phyloP scores from a whole-genome alignment of 1,139 yeast genomes.

The Pichia sp. region DNA sequence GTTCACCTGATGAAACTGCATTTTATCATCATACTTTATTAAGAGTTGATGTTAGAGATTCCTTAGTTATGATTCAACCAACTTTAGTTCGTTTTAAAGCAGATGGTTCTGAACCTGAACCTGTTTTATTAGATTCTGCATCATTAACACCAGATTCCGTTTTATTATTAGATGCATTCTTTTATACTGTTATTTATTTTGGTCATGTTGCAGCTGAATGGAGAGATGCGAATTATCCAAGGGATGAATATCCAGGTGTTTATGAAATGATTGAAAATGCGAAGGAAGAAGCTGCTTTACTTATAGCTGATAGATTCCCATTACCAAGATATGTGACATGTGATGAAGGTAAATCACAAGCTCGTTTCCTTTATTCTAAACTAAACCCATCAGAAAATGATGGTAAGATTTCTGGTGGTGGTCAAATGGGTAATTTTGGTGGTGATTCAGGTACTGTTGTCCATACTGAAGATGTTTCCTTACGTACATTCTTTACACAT shows the following conservation, averaged over 20 bases:
- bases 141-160: conserved; percentile 88
- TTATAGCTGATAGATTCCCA: conserved; percentile 91
- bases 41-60: conserved; percentile 86
- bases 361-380: conserved; percentile 89
- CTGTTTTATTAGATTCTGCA: conserved; percentile 90
- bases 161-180: conserved; percentile 85
- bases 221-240: conserved; percentile 94
- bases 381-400: conserved; percentile 85
- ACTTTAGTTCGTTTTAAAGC: conserved; percentile 83
- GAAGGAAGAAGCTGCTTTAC: conserved; percentile 84
- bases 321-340: conserved; percentile 94
- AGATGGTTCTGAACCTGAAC: conserved; percentile 75
- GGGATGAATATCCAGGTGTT: conserved; percentile 83
- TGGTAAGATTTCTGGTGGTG: conserved; percentile 42
- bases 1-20: conserved; percentile 98
- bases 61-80: conserved; percentile 96
- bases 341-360: conserved; percentile 97
- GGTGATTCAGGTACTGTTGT: conserved; percentile 63
- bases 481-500: conserved; percentile 88
- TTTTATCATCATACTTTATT: conserved; percentile 90
- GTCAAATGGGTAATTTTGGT: conserved; percentile 33
- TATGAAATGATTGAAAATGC: conserved; percentile 85
- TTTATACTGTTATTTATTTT: conserved; percentile 91
- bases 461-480: conserved; percentile 88
- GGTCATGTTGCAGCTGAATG: conserved; percentile 94